These are phyloP conservation scores for Vitis hybrid DNA, from an alignment of 177 flowering plant genomes.

Conservation along the genomic window DNA sequence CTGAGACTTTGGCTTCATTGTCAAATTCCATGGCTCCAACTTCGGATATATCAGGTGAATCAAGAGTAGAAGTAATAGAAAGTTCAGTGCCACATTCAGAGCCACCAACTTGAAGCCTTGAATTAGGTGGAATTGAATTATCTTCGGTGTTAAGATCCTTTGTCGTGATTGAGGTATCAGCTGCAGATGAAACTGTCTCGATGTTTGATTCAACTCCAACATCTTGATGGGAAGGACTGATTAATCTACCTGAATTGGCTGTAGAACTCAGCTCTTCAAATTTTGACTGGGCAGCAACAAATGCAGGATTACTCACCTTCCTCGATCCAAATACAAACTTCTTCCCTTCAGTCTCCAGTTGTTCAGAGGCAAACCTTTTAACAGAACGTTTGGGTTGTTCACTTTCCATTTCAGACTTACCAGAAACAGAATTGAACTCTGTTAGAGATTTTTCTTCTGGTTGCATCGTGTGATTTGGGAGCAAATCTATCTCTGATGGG, in stretches of 20 bases:
- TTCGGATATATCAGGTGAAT: conserved; percentile 73
- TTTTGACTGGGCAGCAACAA: conserved; percentile 73
- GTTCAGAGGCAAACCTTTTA: conserved; percentile 51
- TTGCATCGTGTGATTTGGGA: conserved; percentile 22
- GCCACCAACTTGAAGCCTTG: conserved; percentile 44
- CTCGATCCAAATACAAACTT: conserved; percentile 49
- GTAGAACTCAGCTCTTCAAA: conserved; percentile 69
- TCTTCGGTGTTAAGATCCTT: conserved; percentile 35
- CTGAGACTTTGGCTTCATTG: conserved; percentile 29
- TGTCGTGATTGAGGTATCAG: conserved; percentile 22
- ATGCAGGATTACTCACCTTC: conserved; percentile 65
- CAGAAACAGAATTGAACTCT: conserved; percentile 18
- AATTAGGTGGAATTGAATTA: conserved; percentile 21
- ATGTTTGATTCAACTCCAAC: conserved; percentile 33
- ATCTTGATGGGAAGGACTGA: conserved; percentile 36
- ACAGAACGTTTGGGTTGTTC: conserved; percentile 43
- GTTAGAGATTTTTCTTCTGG: conserved; percentile 21
- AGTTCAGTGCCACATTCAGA: conserved; percentile 90
- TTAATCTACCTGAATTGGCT: conserved; percentile 30
- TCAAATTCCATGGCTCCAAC: conserved; percentile 34
- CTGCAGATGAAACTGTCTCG: conserved; percentile 32
- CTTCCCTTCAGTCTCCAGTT: conserved; percentile 55
- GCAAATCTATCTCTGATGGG: conserved; percentile 14
- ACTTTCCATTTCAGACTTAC: conserved; percentile 32
- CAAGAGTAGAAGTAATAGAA: conserved; percentile 79